These are phyloP conservation scores for Plenodomus biglobosus DNA, from an alignment of 2,329 filamentous ascomycete genomes.

Conservation along the genomic window DNA sequence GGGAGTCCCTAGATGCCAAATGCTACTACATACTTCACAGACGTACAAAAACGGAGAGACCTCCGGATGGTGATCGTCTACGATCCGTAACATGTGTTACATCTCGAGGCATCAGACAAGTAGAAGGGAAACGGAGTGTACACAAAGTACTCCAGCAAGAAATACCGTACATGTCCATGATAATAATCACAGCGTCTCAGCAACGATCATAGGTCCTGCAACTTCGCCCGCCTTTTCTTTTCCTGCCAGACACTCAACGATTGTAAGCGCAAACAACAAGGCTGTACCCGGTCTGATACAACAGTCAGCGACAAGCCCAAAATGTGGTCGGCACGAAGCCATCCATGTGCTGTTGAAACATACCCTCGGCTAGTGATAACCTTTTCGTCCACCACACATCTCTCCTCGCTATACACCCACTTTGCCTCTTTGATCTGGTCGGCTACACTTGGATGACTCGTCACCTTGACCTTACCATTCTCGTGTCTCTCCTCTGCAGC, in stretches of 20 bases:
- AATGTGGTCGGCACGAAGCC: not conserved
- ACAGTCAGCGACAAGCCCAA: not conserved
- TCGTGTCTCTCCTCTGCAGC: slow-evolving; percentile 22
- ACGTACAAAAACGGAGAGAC: not conserved
- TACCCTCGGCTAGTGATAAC: slow-evolving; percentile 31
- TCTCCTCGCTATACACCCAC: slow-evolving; percentile 42
- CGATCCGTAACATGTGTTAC: not conserved
- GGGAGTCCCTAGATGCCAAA: not conserved
- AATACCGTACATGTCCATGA: not conserved
- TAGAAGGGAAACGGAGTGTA: not conserved
- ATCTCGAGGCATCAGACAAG: too few relatives aligned
- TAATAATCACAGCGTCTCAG: slow-evolving; percentile 23
- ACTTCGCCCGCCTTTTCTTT: slow-evolving; percentile 54
- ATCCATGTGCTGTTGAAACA: slow-evolving; percentile 4
- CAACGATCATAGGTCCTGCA: slow-evolving; percentile 52
- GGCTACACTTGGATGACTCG: slow-evolving; percentile 45
- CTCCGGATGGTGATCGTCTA: not conserved
- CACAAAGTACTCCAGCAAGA: not conserved
- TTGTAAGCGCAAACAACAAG: slow-evolving; percentile 42
- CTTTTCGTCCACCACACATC: not conserved
- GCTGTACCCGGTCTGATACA: slow-evolving; percentile 42
- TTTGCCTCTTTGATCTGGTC: slow-evolving; percentile 31
- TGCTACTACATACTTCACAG: not conserved
- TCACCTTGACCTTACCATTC: slow-evolving; percentile 31
- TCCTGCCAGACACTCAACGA: slow-evolving; percentile 43